phyloP scores from a whole-genome alignment of 768 basidiomycete genomes.

The Trametes cingulata region DNA sequence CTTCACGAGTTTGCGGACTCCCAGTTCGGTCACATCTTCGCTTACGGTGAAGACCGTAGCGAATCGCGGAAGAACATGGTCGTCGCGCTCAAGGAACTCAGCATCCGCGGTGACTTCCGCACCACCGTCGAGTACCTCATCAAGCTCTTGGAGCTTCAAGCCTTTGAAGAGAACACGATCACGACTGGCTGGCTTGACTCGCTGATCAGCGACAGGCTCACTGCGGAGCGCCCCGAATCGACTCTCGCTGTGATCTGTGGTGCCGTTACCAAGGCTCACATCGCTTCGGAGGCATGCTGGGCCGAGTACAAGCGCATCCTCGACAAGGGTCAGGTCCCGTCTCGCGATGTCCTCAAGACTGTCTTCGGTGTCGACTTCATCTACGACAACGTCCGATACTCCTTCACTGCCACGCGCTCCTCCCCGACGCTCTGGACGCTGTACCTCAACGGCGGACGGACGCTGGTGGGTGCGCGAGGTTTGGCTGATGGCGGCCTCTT shows the following conservation, averaged over 20 bases:
- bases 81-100: slow-evolving; percentile 95
- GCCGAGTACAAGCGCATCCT: slow-evolving; percentile 92
- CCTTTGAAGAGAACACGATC: slow-evolving; percentile 96
- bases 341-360: slow-evolving; percentile 92
- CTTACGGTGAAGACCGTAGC: slow-evolving; percentile 93
- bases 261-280: slow-evolving; percentile 91
- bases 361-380: slow-evolving; percentile 98
- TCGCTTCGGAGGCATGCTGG: slow-evolving; percentile 88
- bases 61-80: slow-evolving; percentile 99
- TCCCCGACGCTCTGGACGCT: slow-evolving; percentile 89
- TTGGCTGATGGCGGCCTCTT: slow-evolving; percentile 95
- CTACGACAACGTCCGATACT: slow-evolving; percentile 93
- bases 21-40: slow-evolving; percentile 99
- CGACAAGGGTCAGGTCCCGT: slow-evolving; percentile 97
- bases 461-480: slow-evolving; percentile 87
- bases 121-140: slow-evolving; percentile 99
- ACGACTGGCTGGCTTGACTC: slow-evolving; percentile 99
- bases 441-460: slow-evolving; percentile 93
- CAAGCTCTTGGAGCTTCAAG: slow-evolving; percentile 92
- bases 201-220: slow-evolving; percentile 94
- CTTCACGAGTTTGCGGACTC: slow-evolving; percentile 99
- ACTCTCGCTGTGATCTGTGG: slow-evolving; percentile 95
- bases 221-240: slow-evolving; percentile 92
- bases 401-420: slow-evolving; percentile 92
- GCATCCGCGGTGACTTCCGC: slow-evolving; percentile 98